Base-by-base conservation (phyloP, 1,139 yeast genomes). In the Trichomonascaceae sp. region DNA sequence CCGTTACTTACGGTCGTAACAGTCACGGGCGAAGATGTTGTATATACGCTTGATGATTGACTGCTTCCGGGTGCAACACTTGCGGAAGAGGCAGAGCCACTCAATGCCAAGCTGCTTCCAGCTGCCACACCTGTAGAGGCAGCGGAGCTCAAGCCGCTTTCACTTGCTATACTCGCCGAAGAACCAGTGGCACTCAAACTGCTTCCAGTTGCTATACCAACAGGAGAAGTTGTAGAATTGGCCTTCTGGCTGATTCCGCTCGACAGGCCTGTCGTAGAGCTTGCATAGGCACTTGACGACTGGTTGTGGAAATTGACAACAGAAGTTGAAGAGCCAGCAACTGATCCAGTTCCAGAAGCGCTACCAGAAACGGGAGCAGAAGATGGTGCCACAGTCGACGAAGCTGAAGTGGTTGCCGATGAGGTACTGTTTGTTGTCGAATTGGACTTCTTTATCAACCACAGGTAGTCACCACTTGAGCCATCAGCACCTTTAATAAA, bases 401-500 rank as follows among this genome's bases (percentile, higher is more conserved):
- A 13, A 4, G 41, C 17, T 36, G 41, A 36, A 2, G 41, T 36
- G 17, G 17, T 36, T 2, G 41, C 8, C 5, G 41, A 5, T 36
- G 41, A 36, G 17, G 41, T 36, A 36, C 17, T 36, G 41, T 36
- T 36, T 2, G 41, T 36, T 5, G 41, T 36, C 38, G 38, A 32
- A 9, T 36, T 36, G n/a, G 41, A 36, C 41, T 13, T 17, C 50
- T 53, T 53, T 12, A 53, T 17, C 41, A 53, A 36, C 56, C 56
- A 53, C 8, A 53, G 27, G 32, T 47, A 15, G 30, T 53, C 56
- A 20, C 56, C 54, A 20, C 41, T 36, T 13, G 41, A 22, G 7
- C 63, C 63, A 45, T 61, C 62, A 30, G 46, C 54, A 17, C 63
- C 63, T 43, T 51, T 57, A 47, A 56, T 53, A 47, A 60, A 56